phyloP scores from a whole-genome alignment of 306 rosid genomes.

The Quercus variabilis region DNA sequence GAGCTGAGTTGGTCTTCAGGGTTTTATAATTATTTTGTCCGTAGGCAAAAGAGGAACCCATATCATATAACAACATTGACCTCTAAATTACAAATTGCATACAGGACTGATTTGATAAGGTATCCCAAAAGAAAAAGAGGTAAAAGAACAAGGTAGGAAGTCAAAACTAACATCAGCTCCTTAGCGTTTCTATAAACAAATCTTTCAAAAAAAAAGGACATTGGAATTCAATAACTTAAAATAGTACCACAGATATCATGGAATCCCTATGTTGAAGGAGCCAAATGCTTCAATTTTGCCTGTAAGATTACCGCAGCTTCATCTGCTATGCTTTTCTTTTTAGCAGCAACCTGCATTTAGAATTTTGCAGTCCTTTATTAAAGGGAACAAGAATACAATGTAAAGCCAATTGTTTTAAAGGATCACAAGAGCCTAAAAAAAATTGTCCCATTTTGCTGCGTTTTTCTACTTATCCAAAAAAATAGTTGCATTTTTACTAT shows the following conservation, averaged over 20 bases:
- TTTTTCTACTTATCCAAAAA: no score
- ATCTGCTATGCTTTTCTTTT: constrained; percentile 71
- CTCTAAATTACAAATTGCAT: neutral
- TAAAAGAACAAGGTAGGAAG: no score
- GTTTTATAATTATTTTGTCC: neutral
- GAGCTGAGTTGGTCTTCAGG: neutral
- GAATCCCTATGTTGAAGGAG: constrained; percentile 38
- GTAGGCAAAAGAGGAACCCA: neutral
- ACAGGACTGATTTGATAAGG: neutral
- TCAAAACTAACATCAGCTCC: neutral
- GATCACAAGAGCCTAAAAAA: neutral
- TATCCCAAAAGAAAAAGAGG: no score
- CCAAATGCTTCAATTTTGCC: constrained; percentile 74
- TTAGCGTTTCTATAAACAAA: constrained; percentile 25
- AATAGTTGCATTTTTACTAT: no score
- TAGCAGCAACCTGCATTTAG: constrained; percentile 73
- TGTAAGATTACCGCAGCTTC: constrained; percentile 68
- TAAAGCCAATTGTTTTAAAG: neutral
- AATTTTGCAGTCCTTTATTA: constrained; percentile 13
- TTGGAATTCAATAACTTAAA: constrained; percentile 1
- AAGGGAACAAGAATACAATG: neutral
- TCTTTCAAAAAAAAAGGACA: constrained; percentile 5
- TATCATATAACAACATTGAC: neutral
- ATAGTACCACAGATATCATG: neutral
- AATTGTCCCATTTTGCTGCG: no score